Evolutionary conservation across 768 basidiomycete genomes (phyloP), one percentile per base, ranked within the genome.

Genomic region (Lactarius tabidus): DNA sequence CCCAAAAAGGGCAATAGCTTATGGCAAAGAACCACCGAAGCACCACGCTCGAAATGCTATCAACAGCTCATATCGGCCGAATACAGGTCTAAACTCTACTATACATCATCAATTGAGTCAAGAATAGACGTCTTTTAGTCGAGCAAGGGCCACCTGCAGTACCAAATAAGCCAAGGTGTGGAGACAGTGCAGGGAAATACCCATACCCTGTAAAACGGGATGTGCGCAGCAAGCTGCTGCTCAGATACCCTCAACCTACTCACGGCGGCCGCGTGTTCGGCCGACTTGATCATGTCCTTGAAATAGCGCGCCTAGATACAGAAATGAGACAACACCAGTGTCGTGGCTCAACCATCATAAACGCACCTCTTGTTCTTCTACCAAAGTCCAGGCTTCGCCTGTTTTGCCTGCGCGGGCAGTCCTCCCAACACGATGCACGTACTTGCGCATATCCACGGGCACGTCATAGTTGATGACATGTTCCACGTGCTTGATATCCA

Each of bases 401-500:
- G 78, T 77, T 54, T 90, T 81, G 9, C 97, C 97, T 3, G 97
- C 97, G 58, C 97, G 84, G 3, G 97, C 97, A 6, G 97, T 98
- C 52, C 97, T 83, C 26, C 97, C 97, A 10, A 95, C 96, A 60
- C 97, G 89, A 75, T 99, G 97, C 14, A 99, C 92, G 72, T 99
- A 99, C 75, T 98, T 98, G 58, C 93, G 84, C 85, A 98, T 95
- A 74, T 98, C 97, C n/a, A 97, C 83, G 10, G 97, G 95, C 2
- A 86, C 88, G 73, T 99, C 97, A 74, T 99, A 98, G 72, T 89
- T 95, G 55, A 99, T 85, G 35, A 99, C 96, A 75, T 97, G 91
- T 3, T 88, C 85, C 38, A 98, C 93, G 68, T 93, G 86, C 64
- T 87, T 90, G 63, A 99, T 91, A 72, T 98, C 96, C 65, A 98